A percentile compares a stretch with the other conserved stretches of the same genome.
Conservation (phyloP, 345 rosid species). For the Populus euphratica region DNA sequence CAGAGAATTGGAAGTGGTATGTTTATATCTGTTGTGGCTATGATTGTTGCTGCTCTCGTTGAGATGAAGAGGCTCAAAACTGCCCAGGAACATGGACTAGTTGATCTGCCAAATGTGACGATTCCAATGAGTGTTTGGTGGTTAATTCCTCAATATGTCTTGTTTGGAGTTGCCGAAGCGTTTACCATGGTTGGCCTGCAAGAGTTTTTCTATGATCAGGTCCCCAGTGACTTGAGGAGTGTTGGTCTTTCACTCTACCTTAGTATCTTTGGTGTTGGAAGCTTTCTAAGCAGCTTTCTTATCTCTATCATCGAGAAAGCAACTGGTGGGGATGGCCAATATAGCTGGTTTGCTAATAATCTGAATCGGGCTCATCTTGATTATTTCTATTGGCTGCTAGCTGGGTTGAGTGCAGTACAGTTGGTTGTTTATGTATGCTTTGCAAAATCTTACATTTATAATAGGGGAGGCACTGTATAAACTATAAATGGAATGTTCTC, state of each 20-base stretch:
- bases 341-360: slow-evolving; percentile 19
- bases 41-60: slow-evolving; percentile 17
- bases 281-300: slow-evolving; percentile 20
- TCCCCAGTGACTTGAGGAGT: slow-evolving; percentile 17
- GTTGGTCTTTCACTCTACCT: slow-evolving; percentile 19
- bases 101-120: slow-evolving; percentile 12
- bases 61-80: slow-evolving; percentile 19
- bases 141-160: slow-evolving; percentile 21
- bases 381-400: slow-evolving; percentile 20
- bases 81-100: slow-evolving; percentile 9
- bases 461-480: neutral
- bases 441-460: slow-evolving; percentile 10
- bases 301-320: slow-evolving; percentile 16
- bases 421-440: neutral
- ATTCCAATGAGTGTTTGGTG: slow-evolving; percentile 24
- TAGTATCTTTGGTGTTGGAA: slow-evolving; percentile 18
- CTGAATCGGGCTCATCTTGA: slow-evolving; percentile 21
- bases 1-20: slow-evolving; percentile 28
- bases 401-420: neutral
- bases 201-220: slow-evolving; percentile 26
- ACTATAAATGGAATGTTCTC: neutral
- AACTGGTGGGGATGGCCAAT: slow-evolving; percentile 12
- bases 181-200: slow-evolving; percentile 16
- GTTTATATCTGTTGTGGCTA: slow-evolving; percentile 12
- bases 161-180: slow-evolving; percentile 9